phyloP scores from a whole-genome alignment of 148 eudicot genomes.

The Persicaria maculosa region DNA sequence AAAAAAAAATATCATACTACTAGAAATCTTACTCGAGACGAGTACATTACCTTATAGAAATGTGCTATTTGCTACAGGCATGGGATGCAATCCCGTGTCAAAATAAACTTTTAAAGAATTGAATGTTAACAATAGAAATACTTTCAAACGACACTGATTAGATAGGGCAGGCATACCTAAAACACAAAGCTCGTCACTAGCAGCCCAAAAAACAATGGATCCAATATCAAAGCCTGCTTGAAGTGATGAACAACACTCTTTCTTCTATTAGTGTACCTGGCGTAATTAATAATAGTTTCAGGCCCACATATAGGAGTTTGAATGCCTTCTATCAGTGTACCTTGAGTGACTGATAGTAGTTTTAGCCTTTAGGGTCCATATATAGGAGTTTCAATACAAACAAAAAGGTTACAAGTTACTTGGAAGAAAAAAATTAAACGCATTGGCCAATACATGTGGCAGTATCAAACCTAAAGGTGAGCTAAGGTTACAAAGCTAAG shows the following conservation, averaged over 20 bases:
- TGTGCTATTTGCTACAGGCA: not conserved
- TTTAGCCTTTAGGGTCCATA: not conserved
- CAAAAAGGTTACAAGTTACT: not conserved
- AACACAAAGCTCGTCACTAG: constrained; percentile 83
- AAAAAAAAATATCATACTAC: not conserved
- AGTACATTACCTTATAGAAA: too few relatives aligned
- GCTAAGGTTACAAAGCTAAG: too few relatives aligned
- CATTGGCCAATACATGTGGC: too few relatives aligned
- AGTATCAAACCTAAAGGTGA: too few relatives aligned
- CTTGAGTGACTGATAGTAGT: too few relatives aligned
- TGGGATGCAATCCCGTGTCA: not conserved
- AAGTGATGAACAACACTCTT: constrained; percentile 77
- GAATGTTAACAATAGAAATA: not conserved
- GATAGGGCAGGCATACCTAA: constrained; percentile 53
- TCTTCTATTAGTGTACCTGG: constrained; percentile 86
- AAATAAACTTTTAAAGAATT: not conserved
- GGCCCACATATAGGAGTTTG: not conserved
- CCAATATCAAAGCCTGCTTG: constrained; percentile 78
- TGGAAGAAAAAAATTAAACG: not conserved
- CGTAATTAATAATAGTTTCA: constrained; percentile 8
- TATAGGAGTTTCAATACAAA: not conserved
- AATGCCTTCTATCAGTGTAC: not conserved
- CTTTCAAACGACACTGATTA: not conserved
- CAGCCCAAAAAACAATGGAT: constrained; percentile 88
- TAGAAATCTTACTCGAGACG: not conserved